phyloP scores from a whole-genome alignment of 1,284 basidiomycete species.

The Farysia itapuensis region DNA sequence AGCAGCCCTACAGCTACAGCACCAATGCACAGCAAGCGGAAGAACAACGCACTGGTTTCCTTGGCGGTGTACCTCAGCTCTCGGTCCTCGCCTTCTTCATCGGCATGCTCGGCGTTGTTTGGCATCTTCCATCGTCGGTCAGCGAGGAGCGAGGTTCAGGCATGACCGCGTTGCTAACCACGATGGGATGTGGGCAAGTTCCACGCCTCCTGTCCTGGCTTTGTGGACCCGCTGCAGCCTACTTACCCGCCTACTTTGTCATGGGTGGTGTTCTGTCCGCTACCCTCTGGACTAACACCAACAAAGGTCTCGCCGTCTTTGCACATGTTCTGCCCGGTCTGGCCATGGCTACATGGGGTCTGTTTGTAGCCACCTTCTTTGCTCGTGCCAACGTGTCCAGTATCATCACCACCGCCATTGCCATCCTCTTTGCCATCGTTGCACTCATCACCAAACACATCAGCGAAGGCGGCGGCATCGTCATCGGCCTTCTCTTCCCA shows the following conservation, averaged over 20 bases:
- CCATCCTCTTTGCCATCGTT: conserved; percentile 71
- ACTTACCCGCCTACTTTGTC: conserved; percentile 71
- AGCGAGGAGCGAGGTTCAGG: conserved; percentile 45
- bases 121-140: conserved; percentile 61
- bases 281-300: conserved; percentile 69
- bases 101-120: no score
- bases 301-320: conserved; percentile 67
- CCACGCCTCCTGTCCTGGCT: conserved; percentile 29
- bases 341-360: conserved; percentile 70
- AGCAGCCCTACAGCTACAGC: conserved; percentile 73
- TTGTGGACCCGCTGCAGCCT: conserved; percentile 58
- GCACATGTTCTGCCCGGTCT: conserved; percentile 72
- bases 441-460: conserved; percentile 67
- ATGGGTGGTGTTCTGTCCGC: conserved; percentile 69
- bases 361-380: conserved; percentile 71
- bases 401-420: conserved; percentile 69
- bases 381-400: conserved; percentile 74
- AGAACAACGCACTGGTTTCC: conserved; percentile 64
- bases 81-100: no score
- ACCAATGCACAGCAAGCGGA: conserved; percentile 69
- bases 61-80: no score
- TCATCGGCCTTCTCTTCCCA: conserved; percentile 73
- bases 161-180: conserved; percentile 29
- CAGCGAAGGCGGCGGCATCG: conserved; percentile 64
- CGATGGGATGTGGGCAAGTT: conserved; percentile 28